Evolutionary conservation across 2,329 filamentous ascomycete genomes (phyloP), one percentile per base, ranked within the genome.

Genomic region (Coniochaeta ligniaria): DNA sequence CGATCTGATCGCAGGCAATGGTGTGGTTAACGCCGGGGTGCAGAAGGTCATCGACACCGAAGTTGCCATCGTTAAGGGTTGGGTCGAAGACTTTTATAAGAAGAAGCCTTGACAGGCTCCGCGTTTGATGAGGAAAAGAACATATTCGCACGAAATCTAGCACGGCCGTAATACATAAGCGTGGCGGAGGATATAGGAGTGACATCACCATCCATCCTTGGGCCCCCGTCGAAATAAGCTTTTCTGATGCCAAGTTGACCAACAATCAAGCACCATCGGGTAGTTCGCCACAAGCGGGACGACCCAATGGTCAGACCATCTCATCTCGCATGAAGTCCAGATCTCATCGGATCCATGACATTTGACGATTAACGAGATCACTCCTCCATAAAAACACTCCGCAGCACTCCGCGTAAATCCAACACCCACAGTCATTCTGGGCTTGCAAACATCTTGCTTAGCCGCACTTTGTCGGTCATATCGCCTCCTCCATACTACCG

Each of bases 31-130:
- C 66, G 74, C 71, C 0, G 82, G 77, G 0, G 76, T 79, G 1
- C 74, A 79, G 67, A 71, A 72, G 45, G 75, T 86, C 1, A 78
- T 83, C 43, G 74, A 84, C 64, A 74, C 75, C 28, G 77, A 81
- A 68, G 72, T 84, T 4, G 73, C 71, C 14, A 76, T 83, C 69
- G 78, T 87, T 64, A 78, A 76, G 63, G 68, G 66, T 24, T 86
- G 83, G 83, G 80, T 86, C 2, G 73, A 70, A 0, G 80, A 85
- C 68, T 86, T 72, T 58, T 76, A 77, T 59, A 63, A 68, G 59
- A 71, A 73, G 67, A 67, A 62, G 60, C 47, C 22, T 17, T 52
- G 24, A 52, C 24, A n/a, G n/a, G n/a, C n/a, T n/a, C n/a, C n/a
- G n/a, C n/a, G n/a, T n/a, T n/a, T n/a, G n/a, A n/a, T n/a, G n/a